phyloP scores from a whole-genome alignment of 2,329 filamentous ascomycete genomes.

The Scytalidium sp. region DNA sequence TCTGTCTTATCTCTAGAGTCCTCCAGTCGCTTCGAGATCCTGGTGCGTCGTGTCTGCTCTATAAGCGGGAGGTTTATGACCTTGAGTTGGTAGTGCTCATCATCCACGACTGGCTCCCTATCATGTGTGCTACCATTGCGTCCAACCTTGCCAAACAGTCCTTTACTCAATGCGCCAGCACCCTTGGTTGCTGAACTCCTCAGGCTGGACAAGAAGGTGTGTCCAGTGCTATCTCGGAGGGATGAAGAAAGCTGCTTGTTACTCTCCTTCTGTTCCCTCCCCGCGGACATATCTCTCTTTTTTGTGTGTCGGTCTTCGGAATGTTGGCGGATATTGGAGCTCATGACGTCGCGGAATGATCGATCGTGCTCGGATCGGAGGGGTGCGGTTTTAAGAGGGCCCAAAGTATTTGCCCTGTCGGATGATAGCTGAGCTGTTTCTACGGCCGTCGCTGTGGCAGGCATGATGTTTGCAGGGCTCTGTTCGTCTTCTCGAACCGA shows the following conservation, averaged over 20 bases:
- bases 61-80: conserved; percentile 84
- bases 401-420: conserved; percentile 27
- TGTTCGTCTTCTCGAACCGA: conserved; percentile 39
- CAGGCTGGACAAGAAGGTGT: conserved; percentile 68
- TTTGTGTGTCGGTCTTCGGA: conserved; percentile 64
- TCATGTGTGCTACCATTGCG: conserved; percentile 68
- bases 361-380: conserved; percentile 57
- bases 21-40: conserved; percentile 86
- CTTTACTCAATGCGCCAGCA: conserved; percentile 78
- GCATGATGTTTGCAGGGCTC: conserved; percentile 19
- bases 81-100: conserved; percentile 80
- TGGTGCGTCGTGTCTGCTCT: conserved; percentile 84
- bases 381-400: conserved; percentile 38
- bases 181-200: conserved; percentile 71
- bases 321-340: conserved; percentile 62
- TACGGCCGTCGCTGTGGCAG: conserved; percentile 5
- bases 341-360: conserved; percentile 65
- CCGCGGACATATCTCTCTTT: conserved; percentile 39
- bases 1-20: conserved; percentile 92
- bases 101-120: conserved; percentile 64
- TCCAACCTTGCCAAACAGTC: conserved; percentile 75
- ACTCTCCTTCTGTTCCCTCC: conserved; percentile 30
- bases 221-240: conserved; percentile 57
- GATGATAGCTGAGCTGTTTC: conserved; percentile 24
- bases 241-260: conserved; percentile 46